Base-by-base conservation (phyloP, 805 yeast species). In the Zygoascus flipseniorum region DNA sequence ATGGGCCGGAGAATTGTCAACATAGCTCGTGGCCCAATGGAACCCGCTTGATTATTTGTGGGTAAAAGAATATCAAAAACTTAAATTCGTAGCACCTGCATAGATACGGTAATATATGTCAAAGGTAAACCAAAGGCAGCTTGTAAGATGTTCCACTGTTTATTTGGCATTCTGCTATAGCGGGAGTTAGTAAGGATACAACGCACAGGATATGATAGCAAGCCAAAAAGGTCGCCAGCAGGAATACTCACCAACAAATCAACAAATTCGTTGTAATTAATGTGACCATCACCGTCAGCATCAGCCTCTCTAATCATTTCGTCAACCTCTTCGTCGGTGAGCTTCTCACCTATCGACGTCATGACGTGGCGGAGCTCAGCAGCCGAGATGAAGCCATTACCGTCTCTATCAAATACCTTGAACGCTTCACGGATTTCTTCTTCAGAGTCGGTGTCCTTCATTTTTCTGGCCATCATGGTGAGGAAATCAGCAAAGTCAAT, bases 391-490 rank as follows among this genome's bases (percentile, higher is more conserved):
- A 86, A 86, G 60, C 99, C 99, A 69, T 93, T 97, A 56, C 97
- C 97, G 69, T 93, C 73, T 53, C 78, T 72, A 75, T 93, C 99
- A 68, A 93, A 93, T 42, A 93, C 99, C 74, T 90, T 92, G 79
- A 93, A 93, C 13, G 99, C 99, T 73, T 93, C 99, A 59, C 92
- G 81, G 60, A 93, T 82, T 72, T 93, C 99, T 63, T 95, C 98
- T 73, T 93, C 98, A 39, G 93, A 85, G 70, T 93, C 99, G 57
- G 93, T 89, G 65, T 92, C 96, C 75, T 89, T 93, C 81, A 93
- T 83, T 68, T 93, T 95, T 68, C 93, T 80, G 35, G 89, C 86
- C 95, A 86, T 86, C 78, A 86, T 79, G 39, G 95, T 87, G 61
- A 86, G 75, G 65, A 86, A 86, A 71, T 86, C 93, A 31, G 87